Evolutionary conservation across 2,329 filamentous ascomycete species (phyloP).

Genomic region (Hypoxylon sp.): DNA sequence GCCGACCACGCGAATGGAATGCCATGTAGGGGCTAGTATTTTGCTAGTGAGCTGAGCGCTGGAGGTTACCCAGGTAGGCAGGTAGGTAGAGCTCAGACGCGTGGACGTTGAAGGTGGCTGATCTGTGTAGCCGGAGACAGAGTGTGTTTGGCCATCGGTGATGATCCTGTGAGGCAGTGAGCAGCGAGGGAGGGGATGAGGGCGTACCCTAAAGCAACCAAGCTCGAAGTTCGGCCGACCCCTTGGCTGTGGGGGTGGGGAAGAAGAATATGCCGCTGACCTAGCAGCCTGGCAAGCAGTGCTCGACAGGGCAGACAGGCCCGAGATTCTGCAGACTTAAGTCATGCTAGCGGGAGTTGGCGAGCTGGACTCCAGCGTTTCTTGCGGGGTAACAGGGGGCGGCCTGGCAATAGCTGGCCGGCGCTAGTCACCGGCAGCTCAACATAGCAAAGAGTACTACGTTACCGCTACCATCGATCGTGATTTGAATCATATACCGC

Average conservation of each 20-base stretch:
- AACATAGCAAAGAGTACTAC: not conserved
- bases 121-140: slow-evolving; percentile 18
- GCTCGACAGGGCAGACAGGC: slow-evolving; percentile 10
- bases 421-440: not conserved
- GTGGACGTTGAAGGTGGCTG: not conserved
- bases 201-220: too few relatives aligned
- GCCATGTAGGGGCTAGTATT: slow-evolving; percentile 1
- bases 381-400: slow-evolving; percentile 25
- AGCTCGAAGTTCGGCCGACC: slow-evolving; percentile 6
- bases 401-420: not conserved
- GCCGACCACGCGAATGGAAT: slow-evolving; percentile 6
- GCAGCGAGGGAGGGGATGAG: too few relatives aligned
- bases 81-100: not conserved
- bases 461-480: not conserved
- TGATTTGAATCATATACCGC: not conserved
- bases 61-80: slow-evolving; percentile 17
- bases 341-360: slow-evolving; percentile 18
- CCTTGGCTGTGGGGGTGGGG: slow-evolving; percentile 26
- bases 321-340: slow-evolving; percentile 16
- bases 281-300: too few relatives aligned
- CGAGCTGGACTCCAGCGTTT: not conserved
- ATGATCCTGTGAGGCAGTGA: too few relatives aligned
- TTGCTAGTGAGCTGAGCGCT: slow-evolving; percentile 17
- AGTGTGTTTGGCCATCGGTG: too few relatives aligned
- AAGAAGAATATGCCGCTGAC: too few relatives aligned